Base-by-base conservation (phyloP, 2,329 filamentous ascomycete genomes). In the Epichloe festucae region DNA sequence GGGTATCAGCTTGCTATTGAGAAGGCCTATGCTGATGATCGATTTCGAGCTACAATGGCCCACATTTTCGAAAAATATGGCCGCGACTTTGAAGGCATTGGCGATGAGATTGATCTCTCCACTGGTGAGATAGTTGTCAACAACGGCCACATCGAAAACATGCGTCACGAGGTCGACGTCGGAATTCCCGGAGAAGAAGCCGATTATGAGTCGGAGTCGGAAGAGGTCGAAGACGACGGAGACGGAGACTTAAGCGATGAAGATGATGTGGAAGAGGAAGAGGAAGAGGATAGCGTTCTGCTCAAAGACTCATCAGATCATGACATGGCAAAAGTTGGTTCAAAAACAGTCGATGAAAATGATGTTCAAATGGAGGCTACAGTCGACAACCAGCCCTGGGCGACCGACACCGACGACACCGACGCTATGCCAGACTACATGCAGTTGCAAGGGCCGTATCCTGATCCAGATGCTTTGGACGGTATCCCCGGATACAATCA, bases 41-140 rank as follows among this genome's bases (percentile, higher is more conserved):
- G 81, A 53, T 77, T 95, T 41, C 91, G 93, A 65, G 83, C 81
- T n/a, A 82, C 82, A 5, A 93, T 95, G 64, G 89, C 95, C 63
- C 73, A 79, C 52, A 95, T 97, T 51, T 95, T 95, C 63, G 79
- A 85, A 54, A 96, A 95, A 66, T 96, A 95, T 65, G 82, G 77
- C 50, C 82, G 76, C 56, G 86, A 96, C 64, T 95, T 95, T 61
- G 81, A 82, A 2, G 85, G 83, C 4, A 76, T 91, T 48, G 89
- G 85, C 50, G 91, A 97, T 66, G 89, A 95, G 69, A 89, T 97
- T 60, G 88, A 97, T 65, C 73, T 95, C 52, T 73, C 75, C 48
- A 91, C 87, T 0, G 89, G 88, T 50, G 74, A 87, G 53, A 82
- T 97, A 46, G 76, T 95, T n/a, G 82, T 96, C 52, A 78, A 97